Base-by-base conservation (phyloP, 345 rosid species). In the Salix caprea region DNA sequence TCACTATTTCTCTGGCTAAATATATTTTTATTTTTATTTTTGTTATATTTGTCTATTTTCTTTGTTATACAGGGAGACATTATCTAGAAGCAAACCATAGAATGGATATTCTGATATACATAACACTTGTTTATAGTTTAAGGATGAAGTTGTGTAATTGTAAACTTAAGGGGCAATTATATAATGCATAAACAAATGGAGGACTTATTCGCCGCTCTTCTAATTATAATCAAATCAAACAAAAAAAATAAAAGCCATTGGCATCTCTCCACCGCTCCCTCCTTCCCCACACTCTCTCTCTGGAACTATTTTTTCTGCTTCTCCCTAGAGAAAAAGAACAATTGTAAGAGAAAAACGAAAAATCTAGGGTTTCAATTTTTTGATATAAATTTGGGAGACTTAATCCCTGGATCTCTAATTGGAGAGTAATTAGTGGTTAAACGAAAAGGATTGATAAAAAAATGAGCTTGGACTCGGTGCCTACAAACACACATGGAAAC, bases 381-480 rank as follows among this genome's bases (percentile, higher is more conserved):
- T 24, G 8, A 65, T 36, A 69, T 69, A 37, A 48, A 34, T 70
- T 70, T 37, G 3, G 42, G 23, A 50, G 61, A 30, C 30, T 7
- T 71, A 74, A 75, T 75, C 66, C 82, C 85, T 79, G 56, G 74
- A 66, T 79, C 81, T 73, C 60, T 61, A 48, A 46, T 42, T 58
- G 15, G 15, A 50, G 30, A 54, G 39, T 39, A 7, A 32, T 69
- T 26, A 69, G 19, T 23, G 30, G 1, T 65, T 37, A 37, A 23
- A 39, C 46, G 11, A 39, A 32, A 84, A 16, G 37, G 61, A 42
- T 58, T 30, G 64, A 58, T 39, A 19, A 46, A 65, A 80, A 85
- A 77, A 85, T 82, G 88, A 86, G 81, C 82, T 70, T 81, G 82
- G 89, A 86, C 74, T 83, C 85, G 72, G 80, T 76, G 67, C 81